Percentiles rank a stretch among this genome's conserved stretches.
These are phyloP conservation scores for Mycena galericulata DNA, from an alignment of 768 basidiomycete genomes.

Conservation along the genomic window DNA sequence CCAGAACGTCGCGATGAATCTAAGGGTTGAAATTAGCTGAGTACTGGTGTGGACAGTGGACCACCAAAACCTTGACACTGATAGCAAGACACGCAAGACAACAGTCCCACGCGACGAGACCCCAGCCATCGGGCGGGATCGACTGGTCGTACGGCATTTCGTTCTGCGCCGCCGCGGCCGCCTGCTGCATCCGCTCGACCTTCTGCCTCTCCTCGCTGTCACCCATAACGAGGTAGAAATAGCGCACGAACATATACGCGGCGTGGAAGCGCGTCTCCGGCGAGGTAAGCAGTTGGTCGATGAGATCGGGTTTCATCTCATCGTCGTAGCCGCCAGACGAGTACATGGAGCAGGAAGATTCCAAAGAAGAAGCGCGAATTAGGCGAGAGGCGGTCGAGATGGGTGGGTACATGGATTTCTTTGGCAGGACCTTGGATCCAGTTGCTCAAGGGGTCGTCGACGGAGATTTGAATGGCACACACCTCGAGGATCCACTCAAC, in stretches of 20 bases:
- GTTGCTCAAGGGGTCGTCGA: too few relatives aligned
- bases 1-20: constrained; percentile 74
- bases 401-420: constrained; percentile 23
- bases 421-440: constrained; percentile 36
- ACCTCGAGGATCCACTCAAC: constrained; percentile 63
- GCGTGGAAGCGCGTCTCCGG: constrained; percentile 77
- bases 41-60: background rate
- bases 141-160: constrained; percentile 19
- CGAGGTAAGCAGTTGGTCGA: constrained; percentile 65
- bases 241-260: constrained; percentile 68
- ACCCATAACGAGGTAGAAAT: constrained; percentile 57
- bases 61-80: constrained; percentile 65
- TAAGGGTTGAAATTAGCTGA: constrained; percentile 37
- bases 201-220: constrained; percentile 19
- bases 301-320: constrained; percentile 50
- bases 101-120: constrained; percentile 65
- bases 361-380: constrained; percentile 20
- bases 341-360: constrained; percentile 16
- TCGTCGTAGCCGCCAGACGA: constrained; percentile 28
- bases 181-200: constrained; percentile 30
- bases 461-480: background rate
- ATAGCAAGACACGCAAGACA: constrained; percentile 70
- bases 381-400: constrained; percentile 13
- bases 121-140: constrained; percentile 39
- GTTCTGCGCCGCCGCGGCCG: constrained; percentile 11